Percentiles rank a stretch among this genome's conserved stretches.
Conservation (phyloP, 2,329 filamentous ascomycete genomes). For the Colletotrichum aenigma region DNA sequence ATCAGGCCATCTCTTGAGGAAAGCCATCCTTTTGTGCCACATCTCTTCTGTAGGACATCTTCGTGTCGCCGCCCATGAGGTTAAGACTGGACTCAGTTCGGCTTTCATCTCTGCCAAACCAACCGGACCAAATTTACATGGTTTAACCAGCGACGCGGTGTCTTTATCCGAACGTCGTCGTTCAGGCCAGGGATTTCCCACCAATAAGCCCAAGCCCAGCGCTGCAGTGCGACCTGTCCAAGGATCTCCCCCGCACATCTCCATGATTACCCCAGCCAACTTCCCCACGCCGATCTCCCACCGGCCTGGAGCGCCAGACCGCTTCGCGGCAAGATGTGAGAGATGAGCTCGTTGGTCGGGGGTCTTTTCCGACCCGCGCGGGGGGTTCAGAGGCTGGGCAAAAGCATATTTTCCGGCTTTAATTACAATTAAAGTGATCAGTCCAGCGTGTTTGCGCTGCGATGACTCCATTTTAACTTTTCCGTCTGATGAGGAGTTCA, state of each 20-base stretch:
- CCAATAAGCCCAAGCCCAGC: constrained; percentile 6
- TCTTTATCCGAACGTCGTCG: constrained; percentile 8
- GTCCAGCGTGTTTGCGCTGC: not conserved
- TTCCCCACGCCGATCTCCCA: constrained; percentile 14
- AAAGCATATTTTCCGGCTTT: not conserved
- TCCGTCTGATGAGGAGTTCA: constrained; percentile 5
- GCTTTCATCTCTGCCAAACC: not conserved
- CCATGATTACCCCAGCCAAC: not conserved
- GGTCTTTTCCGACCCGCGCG: not conserved
- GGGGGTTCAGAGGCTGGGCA: not conserved
- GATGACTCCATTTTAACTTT: constrained; percentile 4
- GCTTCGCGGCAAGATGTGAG: not conserved
- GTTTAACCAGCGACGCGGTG: not conserved
- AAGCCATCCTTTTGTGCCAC: not conserved
- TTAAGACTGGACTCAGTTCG: not conserved
- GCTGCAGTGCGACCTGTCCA: not conserved
- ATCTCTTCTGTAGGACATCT: not conserved
- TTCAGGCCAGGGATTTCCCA: constrained; percentile 1
- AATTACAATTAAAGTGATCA: not conserved
- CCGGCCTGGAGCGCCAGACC: not conserved
- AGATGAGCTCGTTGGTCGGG: not conserved
- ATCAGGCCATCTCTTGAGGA: fast-evolving
- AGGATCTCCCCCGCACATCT: constrained; percentile 12
- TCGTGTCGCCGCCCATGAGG: fast-evolving
- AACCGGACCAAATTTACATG: not conserved